A percentile compares a stretch with the other conserved stretches of the same genome.
Evolutionary conservation across 257 asterid species (phyloP).

Genomic region (Solanum ossicruentum): DNA sequence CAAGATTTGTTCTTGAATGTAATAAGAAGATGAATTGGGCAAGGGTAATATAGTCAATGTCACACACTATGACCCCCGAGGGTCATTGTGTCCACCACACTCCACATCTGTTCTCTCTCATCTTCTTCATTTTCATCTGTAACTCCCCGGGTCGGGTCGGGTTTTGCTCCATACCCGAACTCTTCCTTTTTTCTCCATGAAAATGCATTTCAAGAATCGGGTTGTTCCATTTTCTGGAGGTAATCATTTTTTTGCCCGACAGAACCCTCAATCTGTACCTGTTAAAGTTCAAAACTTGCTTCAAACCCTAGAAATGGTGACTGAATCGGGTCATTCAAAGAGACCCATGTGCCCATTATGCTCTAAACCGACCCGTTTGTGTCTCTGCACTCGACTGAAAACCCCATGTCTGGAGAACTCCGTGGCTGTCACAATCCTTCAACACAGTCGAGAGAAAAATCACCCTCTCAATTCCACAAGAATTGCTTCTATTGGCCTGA

Average conservation of each 20-base stretch:
- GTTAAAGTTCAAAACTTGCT: not conserved
- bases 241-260: slow-evolving; percentile 4
- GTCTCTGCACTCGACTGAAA: slow-evolving; percentile 61
- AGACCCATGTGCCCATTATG: slow-evolving; percentile 67
- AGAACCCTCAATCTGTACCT: slow-evolving; percentile 8
- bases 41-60: not conserved
- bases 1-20: not conserved
- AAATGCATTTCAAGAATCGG: not conserved
- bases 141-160: not conserved
- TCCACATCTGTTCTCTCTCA: not conserved
- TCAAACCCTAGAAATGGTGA: slow-evolving; percentile 30
- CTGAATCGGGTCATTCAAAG: slow-evolving; percentile 31
- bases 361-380: slow-evolving; percentile 51
- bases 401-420: slow-evolving; percentile 43
- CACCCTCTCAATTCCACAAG: slow-evolving; percentile 78
- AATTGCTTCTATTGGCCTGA: slow-evolving; percentile 55
- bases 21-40: not conserved
- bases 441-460: slow-evolving; percentile 61
- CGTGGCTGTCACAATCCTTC: slow-evolving; percentile 60
- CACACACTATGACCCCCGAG: not conserved
- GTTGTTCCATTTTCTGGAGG: not conserved
- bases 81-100: not conserved
- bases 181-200: not conserved
- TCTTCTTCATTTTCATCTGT: not conserved
- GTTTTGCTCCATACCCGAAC: not conserved